Conservation (phyloP, 805 yeast species). For the Candida alai region DNA sequence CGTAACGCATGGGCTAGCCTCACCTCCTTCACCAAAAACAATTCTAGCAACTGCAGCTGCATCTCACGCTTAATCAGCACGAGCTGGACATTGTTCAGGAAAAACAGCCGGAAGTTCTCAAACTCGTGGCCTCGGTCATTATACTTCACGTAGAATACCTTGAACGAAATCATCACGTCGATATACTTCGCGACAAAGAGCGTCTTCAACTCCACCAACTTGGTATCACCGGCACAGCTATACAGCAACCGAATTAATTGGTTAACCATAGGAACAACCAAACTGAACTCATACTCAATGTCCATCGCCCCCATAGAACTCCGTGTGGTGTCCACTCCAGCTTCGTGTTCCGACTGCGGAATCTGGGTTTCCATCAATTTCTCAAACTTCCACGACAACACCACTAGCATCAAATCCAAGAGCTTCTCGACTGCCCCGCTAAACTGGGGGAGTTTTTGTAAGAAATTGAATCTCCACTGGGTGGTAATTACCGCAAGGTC, state of each 20-base stretch:
- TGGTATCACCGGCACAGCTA: conserved; percentile 3
- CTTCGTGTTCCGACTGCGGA: conserved; percentile 17
- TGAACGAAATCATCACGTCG: conserved; percentile 32
- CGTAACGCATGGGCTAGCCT: conserved; percentile 34
- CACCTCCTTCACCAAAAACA: conserved; percentile 49
- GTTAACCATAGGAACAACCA: conserved; percentile 14
- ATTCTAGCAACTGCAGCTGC: conserved; percentile 31
- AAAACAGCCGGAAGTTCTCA: conserved; percentile 31
- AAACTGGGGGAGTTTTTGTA: conserved; percentile 11
- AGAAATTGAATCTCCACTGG: conserved; percentile 19
- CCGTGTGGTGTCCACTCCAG: no score
- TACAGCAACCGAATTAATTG: conserved; percentile 10
- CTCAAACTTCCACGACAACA: conserved; percentile 35
- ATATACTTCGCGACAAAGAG: conserved; percentile 21
- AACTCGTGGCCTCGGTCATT: conserved; percentile 23
- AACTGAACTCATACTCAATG: conserved; percentile 21
- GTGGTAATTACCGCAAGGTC: conserved; percentile 17
- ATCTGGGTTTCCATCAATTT: conserved; percentile 21
- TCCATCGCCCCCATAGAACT: no score
- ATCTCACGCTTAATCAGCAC: conserved; percentile 24
- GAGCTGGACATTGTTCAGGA: conserved; percentile 16
- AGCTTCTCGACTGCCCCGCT: conserved; percentile 15
- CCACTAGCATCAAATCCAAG: conserved; percentile 22
- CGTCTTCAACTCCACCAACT: conserved; percentile 15
- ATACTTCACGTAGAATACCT: conserved; percentile 31